Evolutionary conservation across 2,329 filamentous ascomycete genomes (phyloP), one percentile per base, ranked within the genome.

Genomic region (Apiospora saccharicola): DNA sequence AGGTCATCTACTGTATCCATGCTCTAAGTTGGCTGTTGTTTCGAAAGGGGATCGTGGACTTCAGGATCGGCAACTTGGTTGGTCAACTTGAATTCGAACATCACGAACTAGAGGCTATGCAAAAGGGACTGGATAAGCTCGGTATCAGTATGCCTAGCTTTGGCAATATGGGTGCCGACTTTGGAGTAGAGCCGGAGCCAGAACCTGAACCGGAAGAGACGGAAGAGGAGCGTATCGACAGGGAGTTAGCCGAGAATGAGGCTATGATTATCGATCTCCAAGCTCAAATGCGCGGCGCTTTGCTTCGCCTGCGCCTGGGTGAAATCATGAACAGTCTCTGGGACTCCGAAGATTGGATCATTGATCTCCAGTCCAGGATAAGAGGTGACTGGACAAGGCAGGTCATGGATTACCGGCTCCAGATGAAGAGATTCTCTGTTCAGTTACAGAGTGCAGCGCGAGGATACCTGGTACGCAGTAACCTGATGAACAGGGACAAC

Each of bases 1-100:
- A 98, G 82, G 97, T 98, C 80, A 99, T 99, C 74, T 97, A 99
- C 84, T 99, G 96, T 80, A 96, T 99, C 70, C 96, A 99, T 79
- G 96, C 96, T 0, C 86, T 99, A 24, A 98, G 96, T 81, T 99
- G 96, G 95, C 88, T 99, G n/a, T 87, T 99, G 14, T 98, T 94
- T 82, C 92, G 96, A 68, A 96, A 98, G 81, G 96, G 96, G 1
- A 94, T 98, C 74, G 93, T 98, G 51, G 93, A 95, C 79, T 98
- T 99, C 82, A 92, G 95, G 12, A 99, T 99, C 79, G 96, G 96
- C 22, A 99, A 99, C 78, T 87, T 99, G 61, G 94, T 99, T 71
- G 96, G 96, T 46, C 96, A 99, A 80, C 89, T 99, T 5, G 94
- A 98, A 80, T 99, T 99, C 78, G 96, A 98, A 79, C 94, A 98